phyloP scores from a whole-genome alignment of 495 filamentous ascomycete genomes.

The Penicillium ucsense region DNA sequence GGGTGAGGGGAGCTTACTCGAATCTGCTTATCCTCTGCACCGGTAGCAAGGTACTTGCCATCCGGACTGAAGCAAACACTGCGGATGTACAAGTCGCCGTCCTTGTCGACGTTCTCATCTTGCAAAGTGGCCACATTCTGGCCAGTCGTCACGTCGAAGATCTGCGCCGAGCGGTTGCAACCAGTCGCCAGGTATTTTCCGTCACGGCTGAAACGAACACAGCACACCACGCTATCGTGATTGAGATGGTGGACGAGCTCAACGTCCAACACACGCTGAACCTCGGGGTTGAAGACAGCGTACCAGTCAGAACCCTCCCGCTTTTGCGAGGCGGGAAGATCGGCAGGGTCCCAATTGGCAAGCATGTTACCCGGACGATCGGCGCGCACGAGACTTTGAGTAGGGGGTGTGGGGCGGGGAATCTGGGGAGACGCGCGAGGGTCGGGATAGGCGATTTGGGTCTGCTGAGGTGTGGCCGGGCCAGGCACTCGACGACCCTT shows the following conservation, averaged over 20 bases:
- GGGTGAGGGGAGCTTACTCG: constrained; percentile 57
- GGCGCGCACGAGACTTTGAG: constrained; percentile 39
- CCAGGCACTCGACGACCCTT: constrained; percentile 56
- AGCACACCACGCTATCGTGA: constrained; percentile 86
- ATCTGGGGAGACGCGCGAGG: constrained; percentile 77
- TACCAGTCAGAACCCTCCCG: constrained; percentile 81
- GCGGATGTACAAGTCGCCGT: constrained; percentile 79
- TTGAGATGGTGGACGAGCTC: constrained; percentile 77
- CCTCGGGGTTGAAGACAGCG: constrained; percentile 78
- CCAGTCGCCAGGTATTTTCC: constrained; percentile 85
- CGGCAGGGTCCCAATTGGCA: constrained; percentile 78
- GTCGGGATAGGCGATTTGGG: constrained; percentile 73
- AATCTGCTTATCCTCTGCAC: constrained; percentile 87
- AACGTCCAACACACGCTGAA: constrained; percentile 75
- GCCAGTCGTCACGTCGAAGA: constrained; percentile 74
- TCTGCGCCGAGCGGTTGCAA: constrained; percentile 82
- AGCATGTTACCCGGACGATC: constrained; percentile 66
- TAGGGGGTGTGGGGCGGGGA: constrained; percentile 68
- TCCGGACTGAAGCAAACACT: constrained; percentile 92
- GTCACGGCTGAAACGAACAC: constrained; percentile 81
- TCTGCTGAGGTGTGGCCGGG: constrained; percentile 85
- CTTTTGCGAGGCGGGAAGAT: constrained; percentile 72
- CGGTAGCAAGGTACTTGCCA: constrained; percentile 79
- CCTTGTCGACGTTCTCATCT: constrained; percentile 74
- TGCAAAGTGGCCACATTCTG: constrained; percentile 70